Percentiles rank a stretch among this genome's conserved stretches.
These are phyloP conservation scores for Phaeodactylum tricornutum DNA, from an alignment of 108 stramenopile species.

Conservation along the genomic window DNA sequence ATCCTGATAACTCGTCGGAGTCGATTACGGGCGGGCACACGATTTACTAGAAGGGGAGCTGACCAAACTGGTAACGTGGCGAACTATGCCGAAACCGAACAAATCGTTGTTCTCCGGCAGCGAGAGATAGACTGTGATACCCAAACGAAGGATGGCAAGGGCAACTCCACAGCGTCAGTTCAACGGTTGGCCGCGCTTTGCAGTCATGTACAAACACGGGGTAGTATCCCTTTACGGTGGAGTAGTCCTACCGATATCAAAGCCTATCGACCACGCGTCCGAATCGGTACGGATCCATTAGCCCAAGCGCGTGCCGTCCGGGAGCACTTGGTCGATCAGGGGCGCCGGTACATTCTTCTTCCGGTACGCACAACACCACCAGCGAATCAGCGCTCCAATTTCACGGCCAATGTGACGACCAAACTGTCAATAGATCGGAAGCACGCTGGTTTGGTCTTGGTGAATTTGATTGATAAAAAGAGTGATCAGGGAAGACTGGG, in stretches of 20 bases:
- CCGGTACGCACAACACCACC: not conserved
- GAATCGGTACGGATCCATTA: slow-evolving; percentile 71
- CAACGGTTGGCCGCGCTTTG: slow-evolving; percentile 5
- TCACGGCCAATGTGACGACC: not conserved
- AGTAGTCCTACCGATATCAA: slow-evolving; percentile 82
- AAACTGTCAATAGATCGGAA: not conserved
- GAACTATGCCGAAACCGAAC: slow-evolving; percentile 96
- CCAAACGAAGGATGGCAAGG: slow-evolving; percentile 2
- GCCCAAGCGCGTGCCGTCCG: slow-evolving; percentile 64
- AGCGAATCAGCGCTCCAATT: not conserved
- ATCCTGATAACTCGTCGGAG: slow-evolving; percentile 83
- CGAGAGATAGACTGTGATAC: slow-evolving; percentile 8
- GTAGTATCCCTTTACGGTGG: slow-evolving; percentile 93
- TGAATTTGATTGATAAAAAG: slow-evolving; percentile 91
- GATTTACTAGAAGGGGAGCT: slow-evolving; percentile 88
- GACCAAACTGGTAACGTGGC: slow-evolving; percentile 87
- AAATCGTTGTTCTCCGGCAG: slow-evolving; percentile 39
- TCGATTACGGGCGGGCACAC: slow-evolving; percentile 84
- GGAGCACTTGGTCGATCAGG: slow-evolving; percentile 60
- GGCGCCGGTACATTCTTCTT: slow-evolving; percentile 20
- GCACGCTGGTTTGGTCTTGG: slow-evolving; percentile 36
- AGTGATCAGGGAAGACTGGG: slow-evolving; percentile 88
- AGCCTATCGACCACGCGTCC: slow-evolving; percentile 80
- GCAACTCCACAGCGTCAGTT: not conserved
- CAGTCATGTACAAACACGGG: slow-evolving; percentile 85